Evolutionary conservation across 2,329 filamentous ascomycete species (phyloP).

Genomic region (Rhinocladiella similis): DNA sequence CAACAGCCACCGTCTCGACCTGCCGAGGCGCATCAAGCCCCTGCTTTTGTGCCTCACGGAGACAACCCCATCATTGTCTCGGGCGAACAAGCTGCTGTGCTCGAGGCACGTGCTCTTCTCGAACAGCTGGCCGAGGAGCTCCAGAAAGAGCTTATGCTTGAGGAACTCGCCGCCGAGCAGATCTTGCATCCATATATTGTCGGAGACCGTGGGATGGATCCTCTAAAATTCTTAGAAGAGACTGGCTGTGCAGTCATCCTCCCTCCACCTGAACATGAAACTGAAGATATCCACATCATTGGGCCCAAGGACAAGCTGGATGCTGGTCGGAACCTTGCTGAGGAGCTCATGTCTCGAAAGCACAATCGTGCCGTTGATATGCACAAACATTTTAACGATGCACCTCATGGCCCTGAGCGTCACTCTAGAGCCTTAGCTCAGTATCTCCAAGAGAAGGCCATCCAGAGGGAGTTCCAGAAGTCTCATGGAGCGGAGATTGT

Average conservation of each 20-base stretch:
- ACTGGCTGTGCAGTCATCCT: constrained; percentile 89
- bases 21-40: constrained; percentile 62
- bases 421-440: constrained; percentile 86
- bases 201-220: constrained; percentile 74
- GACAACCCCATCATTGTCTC: constrained; percentile 80
- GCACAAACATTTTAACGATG: constrained; percentile 73
- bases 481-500: constrained; percentile 84
- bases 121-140: constrained; percentile 77
- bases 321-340: constrained; percentile 75
- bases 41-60: constrained; percentile 68
- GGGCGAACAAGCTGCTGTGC: constrained; percentile 80
- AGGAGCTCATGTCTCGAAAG: constrained; percentile 86
- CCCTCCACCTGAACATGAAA: constrained; percentile 72
- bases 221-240: constrained; percentile 83
- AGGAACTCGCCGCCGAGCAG: constrained; percentile 78
- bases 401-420: constrained; percentile 68
- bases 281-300: constrained; percentile 80
- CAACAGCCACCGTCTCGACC: constrained; percentile 66
- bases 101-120: constrained; percentile 75
- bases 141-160: constrained; percentile 70
- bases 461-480: constrained; percentile 79
- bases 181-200: constrained; percentile 94
- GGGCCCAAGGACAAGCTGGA: constrained; percentile 74
- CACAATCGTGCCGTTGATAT: constrained; percentile 82
- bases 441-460: constrained; percentile 79